A percentile compares a stretch with the other conserved stretches of the same genome.
These are phyloP conservation scores for Globisporangium solare DNA, from an alignment of 352 stramenopile genomes.

Conservation along the genomic window DNA sequence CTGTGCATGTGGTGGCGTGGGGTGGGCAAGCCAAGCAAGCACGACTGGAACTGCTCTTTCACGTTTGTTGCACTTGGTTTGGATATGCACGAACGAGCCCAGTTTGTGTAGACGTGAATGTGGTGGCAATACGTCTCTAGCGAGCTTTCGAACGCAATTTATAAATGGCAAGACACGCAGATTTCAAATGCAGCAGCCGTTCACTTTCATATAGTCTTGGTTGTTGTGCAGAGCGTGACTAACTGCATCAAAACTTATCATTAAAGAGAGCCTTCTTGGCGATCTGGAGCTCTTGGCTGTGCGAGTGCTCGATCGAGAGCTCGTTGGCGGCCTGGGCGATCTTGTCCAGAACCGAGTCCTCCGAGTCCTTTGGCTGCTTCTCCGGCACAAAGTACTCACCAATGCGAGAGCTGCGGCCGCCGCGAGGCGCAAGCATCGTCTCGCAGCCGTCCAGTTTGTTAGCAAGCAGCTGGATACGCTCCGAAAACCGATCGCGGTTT, in stretches of 20 bases:
- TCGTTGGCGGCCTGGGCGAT: conserved; percentile 84
- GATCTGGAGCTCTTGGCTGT: conserved; percentile 77
- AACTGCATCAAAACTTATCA: conserved; percentile 46
- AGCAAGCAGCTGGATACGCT: conserved; percentile 82
- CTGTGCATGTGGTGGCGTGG: neutral
- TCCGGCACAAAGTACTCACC: conserved; percentile 86
- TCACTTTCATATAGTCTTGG: neutral
- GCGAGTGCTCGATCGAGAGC: conserved; percentile 79
- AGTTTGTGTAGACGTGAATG: neutral
- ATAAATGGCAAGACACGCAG: neutral
- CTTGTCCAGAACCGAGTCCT: conserved; percentile 83
- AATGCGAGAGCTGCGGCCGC: conserved; percentile 61
- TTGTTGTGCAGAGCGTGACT: neutral
- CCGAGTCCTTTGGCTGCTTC: conserved; percentile 68
- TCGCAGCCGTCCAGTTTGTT: conserved; percentile 83
- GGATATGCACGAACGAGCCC: too few species aligned
- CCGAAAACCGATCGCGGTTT: conserved; percentile 87
- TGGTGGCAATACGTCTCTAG: neutral
- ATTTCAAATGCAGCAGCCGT: neutral
- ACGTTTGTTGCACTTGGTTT: neutral
- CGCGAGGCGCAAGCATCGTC: conserved; percentile 47
- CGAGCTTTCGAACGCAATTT: neutral
- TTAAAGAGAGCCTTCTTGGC: conserved; percentile 86
- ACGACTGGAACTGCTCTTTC: neutral
- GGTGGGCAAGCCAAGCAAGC: neutral